phyloP scores from a whole-genome alignment of 2,329 filamentous ascomycete genomes.

The Penicillium sumatraense region DNA sequence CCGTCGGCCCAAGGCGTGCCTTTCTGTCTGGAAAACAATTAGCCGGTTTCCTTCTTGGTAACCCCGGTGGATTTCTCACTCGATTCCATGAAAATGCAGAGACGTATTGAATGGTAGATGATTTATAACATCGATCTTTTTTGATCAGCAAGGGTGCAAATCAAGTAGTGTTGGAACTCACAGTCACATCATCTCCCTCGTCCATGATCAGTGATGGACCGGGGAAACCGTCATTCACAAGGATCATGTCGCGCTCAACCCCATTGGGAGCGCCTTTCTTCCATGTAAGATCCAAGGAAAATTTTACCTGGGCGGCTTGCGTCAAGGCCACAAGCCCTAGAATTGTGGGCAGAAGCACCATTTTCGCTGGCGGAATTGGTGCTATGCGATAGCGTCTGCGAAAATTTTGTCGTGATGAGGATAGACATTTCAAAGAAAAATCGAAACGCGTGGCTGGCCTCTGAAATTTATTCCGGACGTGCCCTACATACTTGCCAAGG shows the following conservation, averaged over 20 bases:
- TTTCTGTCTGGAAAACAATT: background rate
- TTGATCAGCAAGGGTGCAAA: background rate
- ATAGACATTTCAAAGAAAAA: background rate
- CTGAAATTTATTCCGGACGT: background rate
- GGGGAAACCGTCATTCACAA: constrained; percentile 18
- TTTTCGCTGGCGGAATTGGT: constrained; percentile 1
- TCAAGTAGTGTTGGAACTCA: background rate
- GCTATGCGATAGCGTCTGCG: background rate
- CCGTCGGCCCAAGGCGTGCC: constrained; percentile 64
- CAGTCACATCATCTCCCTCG: constrained; percentile 17
- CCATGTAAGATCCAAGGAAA: constrained; percentile 10
- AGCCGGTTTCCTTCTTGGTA: background rate
- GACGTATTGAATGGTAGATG: constrained; percentile 20
- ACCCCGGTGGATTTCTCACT: constrained; percentile 1
- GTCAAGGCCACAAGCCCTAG: background rate
- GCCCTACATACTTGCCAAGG: constrained; percentile 1
- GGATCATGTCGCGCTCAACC: constrained; percentile 11
- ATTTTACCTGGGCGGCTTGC: constrained; percentile 9
- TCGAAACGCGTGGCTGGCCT: background rate
- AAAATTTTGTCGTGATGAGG: no score
- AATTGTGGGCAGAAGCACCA: background rate
- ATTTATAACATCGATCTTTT: constrained; percentile 17
- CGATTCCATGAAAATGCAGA: constrained; percentile 23
- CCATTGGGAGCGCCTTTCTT: constrained; percentile 8
- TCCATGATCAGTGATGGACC: constrained; percentile 15